Percentiles rank a stretch among this genome's conserved stretches.
phyloP scores from a whole-genome alignment of 805 yeast genomes.

The Blastobotrys chiropterorum region DNA sequence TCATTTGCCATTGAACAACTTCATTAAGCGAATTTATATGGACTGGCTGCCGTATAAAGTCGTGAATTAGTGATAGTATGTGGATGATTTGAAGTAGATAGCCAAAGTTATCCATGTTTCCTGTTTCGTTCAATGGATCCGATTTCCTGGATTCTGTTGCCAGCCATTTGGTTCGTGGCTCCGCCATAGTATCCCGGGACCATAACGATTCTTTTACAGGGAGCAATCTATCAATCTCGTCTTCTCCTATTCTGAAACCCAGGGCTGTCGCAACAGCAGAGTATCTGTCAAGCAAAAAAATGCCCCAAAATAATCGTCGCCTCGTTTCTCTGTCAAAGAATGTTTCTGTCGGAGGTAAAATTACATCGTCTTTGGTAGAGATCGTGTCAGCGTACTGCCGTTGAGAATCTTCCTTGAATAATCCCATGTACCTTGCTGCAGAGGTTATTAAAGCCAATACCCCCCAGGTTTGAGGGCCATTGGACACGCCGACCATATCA shows the following conservation, averaged over 20 bases:
- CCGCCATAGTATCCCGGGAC: slow-evolving; percentile 1
- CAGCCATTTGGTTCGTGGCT: slow-evolving; percentile 12
- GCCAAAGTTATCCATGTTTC: slow-evolving; percentile 16
- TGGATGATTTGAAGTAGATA: slow-evolving; percentile 19
- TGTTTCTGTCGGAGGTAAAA: slow-evolving; percentile 11
- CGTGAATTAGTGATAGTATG: slow-evolving; percentile 22
- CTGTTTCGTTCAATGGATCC: slow-evolving; percentile 2
- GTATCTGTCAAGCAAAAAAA: slow-evolving; percentile 20
- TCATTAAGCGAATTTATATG: slow-evolving; percentile 20
- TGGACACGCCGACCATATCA: slow-evolving; percentile 24
- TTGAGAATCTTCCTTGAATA: slow-evolving; percentile 10
- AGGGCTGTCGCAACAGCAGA: slow-evolving; percentile 24
- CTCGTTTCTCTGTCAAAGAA: slow-evolving; percentile 20
- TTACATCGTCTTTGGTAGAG: slow-evolving; percentile 6
- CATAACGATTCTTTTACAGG: slow-evolving; percentile 16
- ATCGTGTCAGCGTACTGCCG: not conserved
- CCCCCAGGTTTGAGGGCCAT: slow-evolving; percentile 28
- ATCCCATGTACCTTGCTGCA: slow-evolving; percentile 16
- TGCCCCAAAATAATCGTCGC: slow-evolving; percentile 25
- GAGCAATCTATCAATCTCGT: slow-evolving; percentile 18
- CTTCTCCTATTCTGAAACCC: slow-evolving; percentile 20
- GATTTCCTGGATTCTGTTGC: slow-evolving; percentile 5
- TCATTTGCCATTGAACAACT: slow-evolving; percentile 23
- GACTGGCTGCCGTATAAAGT: slow-evolving; percentile 21
- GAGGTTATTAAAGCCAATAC: slow-evolving; percentile 22